Evolutionary conservation across 805 yeast genomes (phyloP), one percentile per base, ranked within the genome.

Genomic region (Starmerella floricola): DNA sequence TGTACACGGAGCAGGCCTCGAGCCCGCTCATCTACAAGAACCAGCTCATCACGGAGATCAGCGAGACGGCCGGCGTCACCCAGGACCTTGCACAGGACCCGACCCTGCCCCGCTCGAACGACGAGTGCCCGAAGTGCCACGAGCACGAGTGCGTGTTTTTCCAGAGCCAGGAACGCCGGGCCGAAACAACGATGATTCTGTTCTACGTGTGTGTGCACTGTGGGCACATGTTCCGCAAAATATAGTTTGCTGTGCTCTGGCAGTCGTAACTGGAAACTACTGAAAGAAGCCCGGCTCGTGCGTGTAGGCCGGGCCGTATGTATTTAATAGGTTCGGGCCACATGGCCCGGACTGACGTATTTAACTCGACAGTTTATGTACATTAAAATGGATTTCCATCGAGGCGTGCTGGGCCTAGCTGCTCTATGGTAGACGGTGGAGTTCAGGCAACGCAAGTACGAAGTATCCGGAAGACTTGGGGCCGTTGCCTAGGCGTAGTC

Each of bases 61-160:
- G 62, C 57, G 96, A 84, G 59, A 88, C 95, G 2, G 97, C 97
- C 1, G 97, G 97, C 55, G 94, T 83, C 41, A 94, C 91, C 31
- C 87, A 83, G 59, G 97, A 88, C 61, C 82, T 91, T 51, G 96
- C 95, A 1, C 70, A 79, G 19, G 99, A 91, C 62, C 97, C 97
- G n/a, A 91, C 98, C 2, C 76, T 91, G 58, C 99, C 99, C 42
- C 71, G 96, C 51, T 81, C 95, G 1, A 91, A 88, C 61, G 83
- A 83, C 58, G 87, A 82, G 55, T 91, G 99, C 62, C 95, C 96
- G 3, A 70, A 72, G 41, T 91, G 99, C 63, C 78, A 74, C 53
- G 79, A 81, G 46, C 76, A 77, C 50, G 95, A 87, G 53, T 84
- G 94, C 62, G 98, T 91, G 31, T 91, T 91, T 60, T 91, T 91